Percentiles rank a stretch among this genome's conserved stretches.
phyloP scores from a whole-genome alignment of 441 rosid genomes.

The Corymbia calophylla region DNA sequence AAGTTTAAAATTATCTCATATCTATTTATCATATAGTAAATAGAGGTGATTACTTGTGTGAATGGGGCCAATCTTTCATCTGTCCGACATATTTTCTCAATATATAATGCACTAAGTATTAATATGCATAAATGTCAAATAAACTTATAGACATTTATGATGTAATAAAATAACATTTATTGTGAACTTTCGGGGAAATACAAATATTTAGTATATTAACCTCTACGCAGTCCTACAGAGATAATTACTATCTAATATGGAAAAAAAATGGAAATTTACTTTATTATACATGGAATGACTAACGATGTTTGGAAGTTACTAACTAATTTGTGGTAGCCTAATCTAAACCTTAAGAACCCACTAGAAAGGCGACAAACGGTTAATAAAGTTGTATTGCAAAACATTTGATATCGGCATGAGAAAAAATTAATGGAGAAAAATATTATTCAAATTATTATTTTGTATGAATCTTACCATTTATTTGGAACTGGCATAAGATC shows the following conservation, averaged over 20 bases:
- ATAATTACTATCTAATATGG: neutral
- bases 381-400: accelerated
- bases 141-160: no score
- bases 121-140: no score
- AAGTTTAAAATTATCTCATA: no score
- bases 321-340: neutral
- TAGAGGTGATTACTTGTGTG: no score
- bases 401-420: neutral
- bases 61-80: no score
- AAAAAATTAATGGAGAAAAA: neutral
- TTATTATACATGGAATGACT: neutral
- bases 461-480: neutral
- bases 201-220: no score
- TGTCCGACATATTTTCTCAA: no score
- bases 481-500: neutral
- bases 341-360: neutral
- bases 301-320: neutral
- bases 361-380: neutral
- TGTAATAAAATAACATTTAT: no score
- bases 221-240: neutral
- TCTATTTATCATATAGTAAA: no score
- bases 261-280: neutral
- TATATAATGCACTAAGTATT: no score
- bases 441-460: neutral
- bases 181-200: no score